phyloP scores from a whole-genome alignment of 192 early-diverging fungal genomes.

The Pilaira anomala region DNA sequence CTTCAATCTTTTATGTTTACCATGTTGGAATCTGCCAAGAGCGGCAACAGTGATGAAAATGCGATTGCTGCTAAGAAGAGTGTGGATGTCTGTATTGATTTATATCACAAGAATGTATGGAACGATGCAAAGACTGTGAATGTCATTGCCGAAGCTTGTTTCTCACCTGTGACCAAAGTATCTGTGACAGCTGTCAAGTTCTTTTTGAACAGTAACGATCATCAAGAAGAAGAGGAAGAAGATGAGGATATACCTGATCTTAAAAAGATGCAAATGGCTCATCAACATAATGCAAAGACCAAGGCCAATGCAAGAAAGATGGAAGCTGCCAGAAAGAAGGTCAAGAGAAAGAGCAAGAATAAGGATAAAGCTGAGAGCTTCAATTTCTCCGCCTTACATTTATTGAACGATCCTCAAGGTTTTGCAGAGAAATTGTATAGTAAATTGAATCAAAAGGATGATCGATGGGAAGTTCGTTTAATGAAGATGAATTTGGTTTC shows the following conservation, averaged over 20 bases:
- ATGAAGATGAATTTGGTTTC: constrained; percentile 93
- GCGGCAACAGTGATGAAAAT: constrained; percentile 63
- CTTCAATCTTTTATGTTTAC: constrained; percentile 98
- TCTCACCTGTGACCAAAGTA: constrained; percentile 88
- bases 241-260: constrained; percentile 68
- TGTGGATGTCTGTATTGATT: constrained; percentile 94
- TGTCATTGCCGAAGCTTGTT: constrained; percentile 95
- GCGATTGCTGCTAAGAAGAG: constrained; percentile 94
- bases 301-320: constrained; percentile 72
- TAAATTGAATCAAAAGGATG: constrained; percentile 67
- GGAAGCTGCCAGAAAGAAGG: constrained; percentile 71
- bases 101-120: constrained; percentile 96
- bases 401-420: constrained; percentile 97
- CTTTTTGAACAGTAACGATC: constrained; percentile 81
- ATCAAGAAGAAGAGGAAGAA: constrained; percentile 69
- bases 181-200: constrained; percentile 92
- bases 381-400: constrained; percentile 92
- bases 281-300: constrained; percentile 84
- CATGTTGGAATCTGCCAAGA: constrained; percentile 75
- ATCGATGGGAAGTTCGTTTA: constrained; percentile 88
- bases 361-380: constrained; percentile 69
- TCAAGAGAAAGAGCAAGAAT: constrained; percentile 66
- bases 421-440: constrained; percentile 95
- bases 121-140: constrained; percentile 99
- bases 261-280: constrained; percentile 71